Evolutionary conservation across 345 rosid genomes (phyloP).

Genomic region (Linum usitatissimum): DNA sequence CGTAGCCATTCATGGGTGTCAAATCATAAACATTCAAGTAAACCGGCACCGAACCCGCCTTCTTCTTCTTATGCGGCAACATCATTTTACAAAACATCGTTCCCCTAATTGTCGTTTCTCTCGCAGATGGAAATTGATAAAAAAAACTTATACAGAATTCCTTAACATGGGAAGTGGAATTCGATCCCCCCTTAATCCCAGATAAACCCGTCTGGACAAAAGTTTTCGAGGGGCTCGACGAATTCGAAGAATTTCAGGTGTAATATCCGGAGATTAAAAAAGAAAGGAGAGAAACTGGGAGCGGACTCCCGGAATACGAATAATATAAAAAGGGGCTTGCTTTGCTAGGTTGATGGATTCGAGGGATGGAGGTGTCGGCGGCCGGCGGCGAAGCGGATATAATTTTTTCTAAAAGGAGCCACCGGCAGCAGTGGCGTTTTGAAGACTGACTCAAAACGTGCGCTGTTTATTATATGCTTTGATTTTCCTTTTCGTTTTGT

Average conservation of each 20-base stretch:
- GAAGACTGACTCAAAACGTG: neutral
- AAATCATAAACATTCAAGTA: constrained; percentile 89
- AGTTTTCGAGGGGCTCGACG: neutral
- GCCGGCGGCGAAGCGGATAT: neutral
- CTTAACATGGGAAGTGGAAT: neutral
- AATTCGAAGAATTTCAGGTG: neutral
- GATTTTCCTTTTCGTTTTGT: too few relatives aligned
- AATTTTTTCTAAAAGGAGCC: neutral
- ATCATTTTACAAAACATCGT: constrained; percentile 51
- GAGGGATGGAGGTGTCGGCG: neutral
- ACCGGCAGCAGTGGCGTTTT: neutral
- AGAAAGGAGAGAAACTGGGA: neutral
- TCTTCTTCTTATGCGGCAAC: constrained; percentile 44
- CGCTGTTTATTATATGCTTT: too few relatives aligned
- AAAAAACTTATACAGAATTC: neutral
- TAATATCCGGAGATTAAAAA: neutral
- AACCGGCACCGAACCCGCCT: constrained; percentile 61
- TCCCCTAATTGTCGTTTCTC: neutral
- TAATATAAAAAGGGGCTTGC: neutral
- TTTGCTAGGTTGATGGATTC: neutral
- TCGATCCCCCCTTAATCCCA: neutral
- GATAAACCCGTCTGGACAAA: neutral
- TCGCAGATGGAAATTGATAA: neutral
- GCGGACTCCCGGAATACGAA: neutral
- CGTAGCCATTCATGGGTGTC: constrained; percentile 86